These are phyloP conservation scores for Fonsecaea erecta DNA, from an alignment of 2,329 filamentous ascomycete genomes.

Conservation along the genomic window DNA sequence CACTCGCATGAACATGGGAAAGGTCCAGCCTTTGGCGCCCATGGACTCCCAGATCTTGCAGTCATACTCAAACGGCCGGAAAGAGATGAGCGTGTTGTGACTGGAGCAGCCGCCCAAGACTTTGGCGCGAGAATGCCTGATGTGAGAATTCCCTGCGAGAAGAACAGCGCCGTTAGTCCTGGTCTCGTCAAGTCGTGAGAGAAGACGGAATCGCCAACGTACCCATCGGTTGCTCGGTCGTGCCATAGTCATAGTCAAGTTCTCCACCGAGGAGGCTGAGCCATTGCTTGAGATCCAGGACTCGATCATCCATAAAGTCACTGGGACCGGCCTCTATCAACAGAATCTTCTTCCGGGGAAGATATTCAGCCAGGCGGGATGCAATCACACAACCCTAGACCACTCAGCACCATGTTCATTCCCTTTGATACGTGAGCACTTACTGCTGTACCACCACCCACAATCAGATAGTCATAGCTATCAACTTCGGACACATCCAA, in stretches of 20 bases:
- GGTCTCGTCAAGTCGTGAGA: neutral
- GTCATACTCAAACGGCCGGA: conserved; percentile 89
- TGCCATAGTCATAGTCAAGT: conserved; percentile 89
- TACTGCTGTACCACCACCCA: conserved; percentile 77
- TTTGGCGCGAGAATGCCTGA: conserved; percentile 89
- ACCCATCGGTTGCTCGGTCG: conserved; percentile 83
- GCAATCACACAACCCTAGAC: conserved; percentile 74
- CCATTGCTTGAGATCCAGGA: conserved; percentile 87
- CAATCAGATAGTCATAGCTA: conserved; percentile 81
- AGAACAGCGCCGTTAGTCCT: neutral
- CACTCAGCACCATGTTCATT: conserved; percentile 11
- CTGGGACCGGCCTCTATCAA: conserved; percentile 88
- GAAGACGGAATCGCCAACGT: conserved; percentile 34
- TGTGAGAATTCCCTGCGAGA: conserved; percentile 82
- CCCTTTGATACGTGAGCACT: conserved; percentile 8
- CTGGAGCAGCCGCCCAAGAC: conserved; percentile 90
- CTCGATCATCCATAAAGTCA: conserved; percentile 85
- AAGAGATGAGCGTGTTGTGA: conserved; percentile 92
- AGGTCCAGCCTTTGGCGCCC: conserved; percentile 84
- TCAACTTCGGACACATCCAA: conserved; percentile 67
- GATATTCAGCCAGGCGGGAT: conserved; percentile 77
- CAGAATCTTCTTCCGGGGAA: conserved; percentile 79
- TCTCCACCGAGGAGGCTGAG: conserved; percentile 81
- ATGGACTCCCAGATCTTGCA: conserved; percentile 80
- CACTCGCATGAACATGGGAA: conserved; percentile 79